Evolutionary conservation across 108 stramenopile genomes (phyloP), one percentile per base, ranked within the genome.

Genomic region (Cyclotella sp.): DNA sequence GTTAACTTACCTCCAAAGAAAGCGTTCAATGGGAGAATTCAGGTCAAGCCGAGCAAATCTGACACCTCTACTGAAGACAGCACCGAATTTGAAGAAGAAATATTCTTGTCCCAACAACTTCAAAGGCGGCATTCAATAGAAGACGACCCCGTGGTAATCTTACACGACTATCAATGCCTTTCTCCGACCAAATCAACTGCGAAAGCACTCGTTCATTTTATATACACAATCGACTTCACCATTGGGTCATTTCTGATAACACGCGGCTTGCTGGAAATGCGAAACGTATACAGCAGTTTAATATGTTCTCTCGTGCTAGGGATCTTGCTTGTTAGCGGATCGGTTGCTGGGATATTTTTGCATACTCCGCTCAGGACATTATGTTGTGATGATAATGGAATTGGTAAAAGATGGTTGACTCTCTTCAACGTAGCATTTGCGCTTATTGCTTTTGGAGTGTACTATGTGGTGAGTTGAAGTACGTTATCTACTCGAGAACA

Each of bases 381-480:
- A 8, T 7, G 49, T 51, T 51, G 49, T 51, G n/a, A 51, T 51
- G 19, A 19, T 45, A 22, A 64, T 7, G 19, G 24, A 42, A 6
- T 44, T 13, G 5, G 30, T 1, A 43, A 45, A 21, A 41, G 63
- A 24, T 64, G 43, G 13, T 45, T 45, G 42, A 45, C 44, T 22
- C 28, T 44, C 18, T 64, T 64, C 22, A 64, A 43, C 14, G 21
- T 45, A 16, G 43, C 43, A 9, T 21, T 45, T 45, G 43, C 43
- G 4, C 44, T 64, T 13, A 45, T 64, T 64, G 15, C 44, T 21
- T 45, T 64, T 64, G 63, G 44, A 19, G 14, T 64, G 22, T 64
- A 64, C 22, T 64, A 64, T 14, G 44, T 45, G 63, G 63, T 64
- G 43, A 64, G 63, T 45, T 44, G 39, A 15, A 45, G 3, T 9